Base-by-base conservation (phyloP, 169 alveolate genomes). In the Plasmodium falciparum region DNA sequence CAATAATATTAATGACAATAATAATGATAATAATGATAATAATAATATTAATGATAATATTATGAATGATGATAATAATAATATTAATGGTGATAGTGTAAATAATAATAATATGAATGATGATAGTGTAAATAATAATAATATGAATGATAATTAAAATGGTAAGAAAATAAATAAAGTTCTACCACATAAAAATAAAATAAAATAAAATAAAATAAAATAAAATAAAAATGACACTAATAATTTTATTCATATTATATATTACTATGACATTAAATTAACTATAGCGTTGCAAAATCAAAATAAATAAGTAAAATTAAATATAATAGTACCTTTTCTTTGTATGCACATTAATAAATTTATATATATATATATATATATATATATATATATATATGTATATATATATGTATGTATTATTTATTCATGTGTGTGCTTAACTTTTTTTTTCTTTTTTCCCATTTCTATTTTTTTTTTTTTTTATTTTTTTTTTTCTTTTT, bases 1-100 rank as follows among this genome's bases (percentile, higher is more conserved):
- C 8, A 22, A 6, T n/a, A 61, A 61, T 33, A 5, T 12, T 33
- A 8, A 13, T 4, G n/a, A 39, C 12, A 1, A 26, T 6, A 26
- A 67, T 39, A 67, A 33, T 39, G 45, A 15, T 33, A n/a, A 67
- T 15, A 67, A 67, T 26, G n/a, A 67, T 5, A 62, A 63, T 63
- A 11, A 26, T 26, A 26, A 12, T 74, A 65, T 33, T 2, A 73
- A 20, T 58, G 56, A 33, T 58, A 15, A 24, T 43, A 43, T 9
- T 17, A 56, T 20, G 45, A 13, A 20, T 39, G 13, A 33, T 62
- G 3, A 13, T 69, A 33, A 13, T 33, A n/a, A 67, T 15, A 67
- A 67, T 26, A 39, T 45, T 5, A 22, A 22, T 5, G 24, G 24
- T 63, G 3, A 26, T 26, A 26, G 6, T 74, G 49, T 33, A 7